These are phyloP conservation scores for Fusarium sarcochroum DNA, from an alignment of 2,329 filamentous ascomycete species.

Conservation along the genomic window DNA sequence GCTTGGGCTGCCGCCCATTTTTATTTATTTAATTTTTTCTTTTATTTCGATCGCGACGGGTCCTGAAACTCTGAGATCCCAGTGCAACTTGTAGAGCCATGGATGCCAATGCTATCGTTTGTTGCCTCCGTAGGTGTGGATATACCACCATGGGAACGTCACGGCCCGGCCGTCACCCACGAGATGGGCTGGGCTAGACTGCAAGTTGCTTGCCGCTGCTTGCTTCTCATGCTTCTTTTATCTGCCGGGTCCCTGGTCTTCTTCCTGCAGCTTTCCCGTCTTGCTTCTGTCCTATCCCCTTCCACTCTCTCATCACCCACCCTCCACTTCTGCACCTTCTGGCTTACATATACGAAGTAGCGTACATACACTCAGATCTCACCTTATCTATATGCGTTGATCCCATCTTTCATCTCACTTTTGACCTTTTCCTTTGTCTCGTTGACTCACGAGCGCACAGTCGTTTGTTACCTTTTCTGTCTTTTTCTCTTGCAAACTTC, in stretches of 20 bases:
- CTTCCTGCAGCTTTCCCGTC: constrained; percentile 42
- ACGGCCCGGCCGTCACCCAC: constrained; percentile 33
- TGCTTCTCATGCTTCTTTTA: constrained; percentile 37
- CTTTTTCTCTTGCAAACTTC: constrained; percentile 28
- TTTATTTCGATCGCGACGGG: constrained; percentile 21
- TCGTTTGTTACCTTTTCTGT: constrained; percentile 27
- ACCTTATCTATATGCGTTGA: constrained; percentile 24
- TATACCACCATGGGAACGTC: constrained; percentile 22
- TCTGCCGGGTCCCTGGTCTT: constrained; percentile 44
- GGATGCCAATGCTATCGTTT: constrained; percentile 25
- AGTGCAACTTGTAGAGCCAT: constrained; percentile 12
- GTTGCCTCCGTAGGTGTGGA: constrained; percentile 30
- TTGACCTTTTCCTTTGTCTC: constrained; percentile 16
- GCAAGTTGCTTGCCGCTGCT: constrained; percentile 32
- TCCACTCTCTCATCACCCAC: constrained; percentile 10
- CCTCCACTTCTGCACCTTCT: constrained; percentile 24
- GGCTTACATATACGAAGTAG: constrained; percentile 42
- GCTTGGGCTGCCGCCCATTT: constrained; percentile 41
- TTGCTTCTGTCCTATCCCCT: constrained; percentile 45
- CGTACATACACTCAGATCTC: constrained; percentile 35
- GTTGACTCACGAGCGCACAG: constrained; percentile 23
- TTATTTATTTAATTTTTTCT: constrained; percentile 22
- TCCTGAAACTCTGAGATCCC: constrained; percentile 33
- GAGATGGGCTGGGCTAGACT: constrained; percentile 31
- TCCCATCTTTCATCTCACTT: constrained; percentile 14